Evolutionary conservation across 352 stramenopile species (phyloP), one percentile per base, ranked within the genome.

Genomic region (Globisporangium middletonii): DNA sequence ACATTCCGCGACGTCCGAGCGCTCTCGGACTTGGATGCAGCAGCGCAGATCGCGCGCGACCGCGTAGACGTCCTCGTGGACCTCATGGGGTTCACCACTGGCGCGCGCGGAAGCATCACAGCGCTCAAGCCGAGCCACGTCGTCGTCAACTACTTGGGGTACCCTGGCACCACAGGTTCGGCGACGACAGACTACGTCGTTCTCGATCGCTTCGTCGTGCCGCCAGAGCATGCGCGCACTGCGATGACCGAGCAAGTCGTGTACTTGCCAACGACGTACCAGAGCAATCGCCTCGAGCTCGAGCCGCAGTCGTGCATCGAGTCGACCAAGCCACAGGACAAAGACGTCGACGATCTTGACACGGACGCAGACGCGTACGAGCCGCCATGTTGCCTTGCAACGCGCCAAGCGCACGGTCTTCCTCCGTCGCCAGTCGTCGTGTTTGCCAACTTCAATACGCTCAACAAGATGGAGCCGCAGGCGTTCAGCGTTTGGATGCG

Each of bases 391-490:
- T 59, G 64, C 4, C 58, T 47, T 19, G 44, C 30, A 8, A 70
- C 55, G 16, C 72, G 72, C 2, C 44, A 55, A 0, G 33, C 62
- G 1, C 63, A 83, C 23, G 57, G 50, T 0, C 64, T 88, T 4
- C 76, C 78, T 35, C 4, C 8, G 11, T 0, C 0, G 50, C 75
- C 41, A 35, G 60, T 23, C 0, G 50, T 86, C 19, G 73, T 88
- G 3, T 96, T 97, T 63, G 95, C 86, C 53, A 97, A 96, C 61
- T 98, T 98, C 63, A 97, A 97, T 61, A 89, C 94, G 19, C 72
- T 96, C 48, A 93, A 96, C 82, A 98, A 98, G 62, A 96, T 98
- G 62, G 91, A 97, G 47, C 91, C 85, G 3, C 53, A 67, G 13
- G 84, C 86, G 6, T 98, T 98, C 63, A 57, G 62, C 0, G 65